phyloP scores from a whole-genome alignment of 2,329 filamentous ascomycete genomes.

The Hypoxylon rubiginosum region DNA sequence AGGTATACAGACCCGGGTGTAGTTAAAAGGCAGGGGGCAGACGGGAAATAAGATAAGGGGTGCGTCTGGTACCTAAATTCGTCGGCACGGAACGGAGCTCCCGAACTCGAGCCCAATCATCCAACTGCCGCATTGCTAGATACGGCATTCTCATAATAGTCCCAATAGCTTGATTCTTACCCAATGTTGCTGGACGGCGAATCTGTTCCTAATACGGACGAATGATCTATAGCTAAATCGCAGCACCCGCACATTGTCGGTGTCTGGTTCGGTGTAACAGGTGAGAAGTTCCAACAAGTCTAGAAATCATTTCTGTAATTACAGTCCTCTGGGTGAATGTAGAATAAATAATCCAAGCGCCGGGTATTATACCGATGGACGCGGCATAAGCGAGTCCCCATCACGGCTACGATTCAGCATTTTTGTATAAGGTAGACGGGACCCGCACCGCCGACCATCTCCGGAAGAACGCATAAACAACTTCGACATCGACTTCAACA shows the following conservation, averaged over 20 bases:
- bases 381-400: slow-evolving; percentile 42
- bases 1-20: slow-evolving; percentile 25
- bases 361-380: slow-evolving; percentile 39
- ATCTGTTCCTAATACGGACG: slow-evolving; percentile 10
- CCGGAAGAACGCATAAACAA: slow-evolving; percentile 31
- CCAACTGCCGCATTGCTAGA: slow-evolving; percentile 44
- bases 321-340: slow-evolving; percentile 47
- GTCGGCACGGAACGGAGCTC: slow-evolving; percentile 41
- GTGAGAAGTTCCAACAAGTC: slow-evolving; percentile 31
- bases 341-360: slow-evolving; percentile 32
- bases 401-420: slow-evolving; percentile 9
- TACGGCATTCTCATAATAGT: slow-evolving; percentile 20
- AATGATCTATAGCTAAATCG: slow-evolving; percentile 11
- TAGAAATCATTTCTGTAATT: slow-evolving; percentile 39
- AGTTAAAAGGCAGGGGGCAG: slow-evolving; percentile 18
- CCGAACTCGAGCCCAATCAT: slow-evolving; percentile 44
- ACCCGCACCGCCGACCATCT: slow-evolving; percentile 23
- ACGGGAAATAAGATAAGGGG: slow-evolving; percentile 23
- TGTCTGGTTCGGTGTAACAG: slow-evolving; percentile 31
- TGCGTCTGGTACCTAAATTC: slow-evolving; percentile 26
- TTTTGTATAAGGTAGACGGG: slow-evolving; percentile 28
- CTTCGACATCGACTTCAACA: slow-evolving; percentile 35
- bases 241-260: slow-evolving; percentile 1
- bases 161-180: slow-evolving; percentile 31
- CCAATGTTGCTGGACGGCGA: slow-evolving; percentile 18